A percentile compares a stretch with the other conserved stretches of the same genome.
Conservation (phyloP, 1,284 basidiomycete species). For the Microbotryum saponariae region DNA sequence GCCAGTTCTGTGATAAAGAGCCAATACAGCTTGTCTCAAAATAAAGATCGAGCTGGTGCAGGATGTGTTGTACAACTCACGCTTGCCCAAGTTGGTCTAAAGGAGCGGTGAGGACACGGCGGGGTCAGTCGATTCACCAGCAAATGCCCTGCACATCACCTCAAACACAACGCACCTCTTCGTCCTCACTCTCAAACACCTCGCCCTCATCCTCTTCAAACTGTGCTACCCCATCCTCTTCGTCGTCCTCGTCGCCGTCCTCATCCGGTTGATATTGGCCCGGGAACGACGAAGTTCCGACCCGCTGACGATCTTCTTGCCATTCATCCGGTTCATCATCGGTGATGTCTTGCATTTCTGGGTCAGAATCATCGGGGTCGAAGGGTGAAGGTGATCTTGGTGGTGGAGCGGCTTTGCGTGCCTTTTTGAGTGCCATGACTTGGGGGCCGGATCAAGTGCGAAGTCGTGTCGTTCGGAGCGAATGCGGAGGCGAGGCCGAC, state of each 20-base stretch:
- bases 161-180: conserved; percentile 13
- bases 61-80: neutral
- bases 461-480: too few relatives aligned
- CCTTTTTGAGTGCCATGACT: too few relatives aligned
- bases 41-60: neutral
- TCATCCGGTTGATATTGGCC: neutral
- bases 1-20: conserved; percentile 15
- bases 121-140: neutral
- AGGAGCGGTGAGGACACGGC: neutral
- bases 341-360: too few relatives aligned
- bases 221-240: conserved; percentile 17
- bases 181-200: conserved; percentile 18
- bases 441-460: too few relatives aligned
- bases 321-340: conserved; percentile 19
- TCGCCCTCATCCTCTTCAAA: conserved; percentile 28
- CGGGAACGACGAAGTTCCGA: neutral
- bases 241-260: conserved; percentile 16
- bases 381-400: too few relatives aligned
- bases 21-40: neutral
- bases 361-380: too few relatives aligned
- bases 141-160: too few relatives aligned
- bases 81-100: conserved; percentile 12
- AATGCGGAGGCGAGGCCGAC: too few relatives aligned
- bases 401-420: too few relatives aligned
- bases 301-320: conserved; percentile 12